phyloP scores from a whole-genome alignment of 495 filamentous ascomycete genomes.

The Stereocaulon alpinum region DNA sequence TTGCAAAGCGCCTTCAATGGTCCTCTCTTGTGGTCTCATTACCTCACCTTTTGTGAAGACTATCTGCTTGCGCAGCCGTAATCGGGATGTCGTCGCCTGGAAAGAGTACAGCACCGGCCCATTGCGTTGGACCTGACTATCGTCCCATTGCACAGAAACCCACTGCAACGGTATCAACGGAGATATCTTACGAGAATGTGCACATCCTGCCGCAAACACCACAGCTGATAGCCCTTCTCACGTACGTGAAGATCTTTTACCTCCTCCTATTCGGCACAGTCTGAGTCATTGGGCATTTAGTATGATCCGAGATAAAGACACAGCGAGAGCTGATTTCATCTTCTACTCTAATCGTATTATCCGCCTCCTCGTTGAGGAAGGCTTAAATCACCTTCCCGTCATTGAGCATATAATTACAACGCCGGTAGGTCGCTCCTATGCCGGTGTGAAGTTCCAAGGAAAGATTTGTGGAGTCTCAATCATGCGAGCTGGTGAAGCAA shows the following conservation, averaged over 20 bases:
- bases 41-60: not conserved
- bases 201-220: constrained; percentile 86
- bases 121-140: constrained; percentile 72
- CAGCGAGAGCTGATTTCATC: constrained; percentile 88
- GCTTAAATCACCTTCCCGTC: constrained; percentile 90
- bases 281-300: constrained; percentile 36
- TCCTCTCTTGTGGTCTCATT: not conserved
- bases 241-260: constrained; percentile 48
- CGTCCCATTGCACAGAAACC: constrained; percentile 68
- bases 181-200: constrained; percentile 75
- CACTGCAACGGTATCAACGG: constrained; percentile 78
- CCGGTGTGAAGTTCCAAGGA: constrained; percentile 88
- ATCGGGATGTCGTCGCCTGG: constrained; percentile 8
- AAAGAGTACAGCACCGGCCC: constrained; percentile 43
- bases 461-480: constrained; percentile 98
- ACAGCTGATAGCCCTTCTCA: constrained; percentile 91
- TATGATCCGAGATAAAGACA: constrained; percentile 88
- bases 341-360: constrained; percentile 99
- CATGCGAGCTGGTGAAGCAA: constrained; percentile 95
- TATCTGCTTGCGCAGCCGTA: not conserved
- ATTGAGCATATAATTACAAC: constrained; percentile 80
- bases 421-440: constrained; percentile 78
- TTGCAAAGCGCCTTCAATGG: not conserved
- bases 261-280: constrained; percentile 19
- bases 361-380: constrained; percentile 93